phyloP scores from a whole-genome alignment of 139 green algal genomes.

The Volvox reticuliferus region DNA sequence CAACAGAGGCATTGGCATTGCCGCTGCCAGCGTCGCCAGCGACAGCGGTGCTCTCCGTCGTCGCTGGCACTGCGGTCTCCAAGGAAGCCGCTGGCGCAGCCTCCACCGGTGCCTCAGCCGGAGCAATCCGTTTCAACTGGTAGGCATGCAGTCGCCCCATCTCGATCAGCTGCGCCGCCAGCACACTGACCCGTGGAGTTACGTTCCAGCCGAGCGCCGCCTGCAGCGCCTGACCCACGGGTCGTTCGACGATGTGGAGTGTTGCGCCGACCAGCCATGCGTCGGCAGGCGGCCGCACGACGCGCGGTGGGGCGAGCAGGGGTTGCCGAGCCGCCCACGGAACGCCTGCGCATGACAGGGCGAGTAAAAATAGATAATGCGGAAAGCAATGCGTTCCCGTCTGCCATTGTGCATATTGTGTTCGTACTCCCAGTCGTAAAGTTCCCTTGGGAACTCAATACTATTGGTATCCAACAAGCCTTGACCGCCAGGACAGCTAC shows the following conservation, averaged over 20 bases:
- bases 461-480: too few species aligned
- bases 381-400: too few species aligned
- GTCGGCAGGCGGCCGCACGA: slow-evolving; percentile 56
- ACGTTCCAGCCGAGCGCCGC: slow-evolving; percentile 69
- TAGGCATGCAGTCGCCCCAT: slow-evolving; percentile 64
- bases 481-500: too few species aligned
- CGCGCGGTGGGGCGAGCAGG: slow-evolving; percentile 56
- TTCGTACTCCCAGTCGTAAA: too few species aligned
- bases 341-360: slow-evolving; percentile 31
- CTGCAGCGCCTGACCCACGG: slow-evolving; percentile 1
- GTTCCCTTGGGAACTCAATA: too few species aligned
- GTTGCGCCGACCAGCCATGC: slow-evolving; percentile 72
- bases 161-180: slow-evolving; percentile 77
- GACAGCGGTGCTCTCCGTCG: neutral
- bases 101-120: neutral
- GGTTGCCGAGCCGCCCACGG: slow-evolving; percentile 52
- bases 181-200: slow-evolving; percentile 52
- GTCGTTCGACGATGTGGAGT: slow-evolving; percentile 54
- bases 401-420: too few species aligned
- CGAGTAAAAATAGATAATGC: neutral
- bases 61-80: neutral
- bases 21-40: neutral
- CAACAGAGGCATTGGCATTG: neutral
- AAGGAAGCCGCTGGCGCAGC: neutral
- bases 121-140: neutral